Evolutionary conservation across 2,329 filamentous ascomycete genomes (phyloP), one percentile per base, ranked within the genome.

Genomic region (Exophiala phaeomuriformis): DNA sequence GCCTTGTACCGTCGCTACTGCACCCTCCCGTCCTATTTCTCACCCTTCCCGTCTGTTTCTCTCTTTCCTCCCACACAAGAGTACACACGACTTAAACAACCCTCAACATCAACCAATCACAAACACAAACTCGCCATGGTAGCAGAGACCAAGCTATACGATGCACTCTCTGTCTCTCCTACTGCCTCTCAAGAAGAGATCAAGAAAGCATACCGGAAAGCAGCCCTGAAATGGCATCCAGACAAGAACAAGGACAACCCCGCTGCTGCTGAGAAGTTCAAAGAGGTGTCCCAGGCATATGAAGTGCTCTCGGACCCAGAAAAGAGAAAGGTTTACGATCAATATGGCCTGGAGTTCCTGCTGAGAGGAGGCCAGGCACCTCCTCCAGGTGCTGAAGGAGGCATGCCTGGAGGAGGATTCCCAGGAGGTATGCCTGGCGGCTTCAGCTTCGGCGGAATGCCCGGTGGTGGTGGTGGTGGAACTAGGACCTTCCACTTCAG

Each of bases 221-320:
- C 84, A 52, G 91, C 91, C 51, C 73, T 97, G 68, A 94, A 90
- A 74, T 90, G 83, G 73, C 93, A 98, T 68, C 93, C 93, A 4
- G 93, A 98, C 77, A 98, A 97, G 79, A 98, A 97, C 78, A 90
- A 90, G 71, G 85, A 95, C 73, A 90, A 91, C 64, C 83, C 90
- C 31, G 75, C 82, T 49, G 88, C 91, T 5, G 77, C 82, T 56
- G 93, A 97, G 69, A 96, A 91, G 72, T 98, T 98, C 79, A 98
- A 98, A 75, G 93, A 97, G 70, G 87, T 90, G 61, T 95, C 90
- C 1, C 90, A 97, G 74, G 93, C 93, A 53, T 98, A 96, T 75
- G 93, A 98, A 74, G 95, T 98, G 64, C 83, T 98, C 2, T 95
- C 89, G 57, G 93, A 98, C 66, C 90, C 91, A 56, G 90, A 97